Evolutionary conservation across 1,284 basidiomycete species (phyloP).

Genomic region (Quambalaria eucalypti): DNA sequence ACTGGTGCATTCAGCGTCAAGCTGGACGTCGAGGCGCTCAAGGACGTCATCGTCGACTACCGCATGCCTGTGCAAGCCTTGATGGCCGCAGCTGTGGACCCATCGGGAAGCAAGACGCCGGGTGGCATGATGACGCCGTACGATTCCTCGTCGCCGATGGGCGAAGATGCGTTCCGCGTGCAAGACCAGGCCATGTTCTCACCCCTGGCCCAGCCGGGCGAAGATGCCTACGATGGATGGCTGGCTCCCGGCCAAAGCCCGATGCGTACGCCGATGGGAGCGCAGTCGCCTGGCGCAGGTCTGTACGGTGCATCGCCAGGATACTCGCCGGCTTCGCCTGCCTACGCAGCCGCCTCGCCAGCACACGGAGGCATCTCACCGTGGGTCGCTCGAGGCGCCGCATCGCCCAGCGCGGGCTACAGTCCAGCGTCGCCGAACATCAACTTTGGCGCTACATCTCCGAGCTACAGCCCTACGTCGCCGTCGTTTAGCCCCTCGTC

Average conservation of each 20-base stretch:
- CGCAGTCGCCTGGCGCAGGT: constrained; percentile 23
- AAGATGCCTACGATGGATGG: constrained; percentile 59
- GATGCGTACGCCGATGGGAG: constrained; percentile 44
- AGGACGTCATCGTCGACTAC: constrained; percentile 96
- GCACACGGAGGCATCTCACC: constrained; percentile 2
- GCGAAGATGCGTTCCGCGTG: constrained; percentile 51
- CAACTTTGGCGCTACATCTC: constrained; percentile 59
- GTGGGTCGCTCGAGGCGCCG: constrained; percentile 4
- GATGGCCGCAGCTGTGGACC: constrained; percentile 21
- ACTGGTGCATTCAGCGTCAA: constrained; percentile 77
- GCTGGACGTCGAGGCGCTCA: constrained; percentile 94
- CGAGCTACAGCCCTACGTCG: constrained; percentile 54
- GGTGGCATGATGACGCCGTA: constrained; percentile 44
- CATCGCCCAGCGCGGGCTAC: constrained; percentile 32
- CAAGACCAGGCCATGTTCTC: constrained; percentile 84
- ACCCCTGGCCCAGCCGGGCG: constrained; percentile 78
- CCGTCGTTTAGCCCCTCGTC: constrained; percentile 38
- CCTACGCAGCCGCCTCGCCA: constrained; percentile 20
- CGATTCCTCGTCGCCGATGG: constrained; percentile 69
- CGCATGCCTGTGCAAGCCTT: constrained; percentile 58
- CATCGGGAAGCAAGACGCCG: constrained; percentile 37
- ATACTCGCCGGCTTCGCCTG: constrained; percentile 33
- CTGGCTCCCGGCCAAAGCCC: constrained; percentile 74
- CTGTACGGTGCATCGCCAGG: constrained; percentile 12
- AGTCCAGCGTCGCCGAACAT: constrained; percentile 38